Base-by-base conservation (phyloP, 129 eudicot genomes). In the Flaveria brownii region DNA sequence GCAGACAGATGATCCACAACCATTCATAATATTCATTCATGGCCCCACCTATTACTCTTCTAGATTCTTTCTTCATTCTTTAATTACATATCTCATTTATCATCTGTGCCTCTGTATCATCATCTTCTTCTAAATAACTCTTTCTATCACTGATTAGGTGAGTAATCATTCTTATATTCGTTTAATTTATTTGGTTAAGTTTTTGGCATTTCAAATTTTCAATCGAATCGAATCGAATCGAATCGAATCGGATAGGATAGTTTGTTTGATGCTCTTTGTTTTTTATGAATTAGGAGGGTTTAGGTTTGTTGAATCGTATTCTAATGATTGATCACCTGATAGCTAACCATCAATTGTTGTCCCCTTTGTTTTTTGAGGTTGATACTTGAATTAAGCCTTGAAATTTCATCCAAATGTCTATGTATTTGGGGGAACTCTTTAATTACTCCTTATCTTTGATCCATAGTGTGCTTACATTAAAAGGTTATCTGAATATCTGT, bases 81-180 rank as follows among this genome's bases (percentile, higher is more conserved):
- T 9, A 0, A 26, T 26, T 26, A 30, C 18, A 73, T 61, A 41
- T 59, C 77, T 30, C 68, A 23, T 42, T 55, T 16, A 16, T 57
- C 6, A 72, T 56, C 16, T 72, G 77, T 72, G 77, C 67, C 39
- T 54, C 65, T n/a, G 57, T 16, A 51, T 60, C 14, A 9, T 9
- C 52, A 12, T 47, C 54, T 13, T 61, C 67, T 61, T 26, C 67
- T 26, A 36, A 14, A 0, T 13, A 26, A 0, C 17, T 25, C 3
- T 15, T 26, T 25, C 6, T 61, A 23, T 56, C 55, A 75, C 72
- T 76, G 49, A 50, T 71, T 64, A 71, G 81, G 83, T 86, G 22
- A 36, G 54, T 80, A 30, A 36, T 79, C 22, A 14, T 78, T 49
- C 20, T 54, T 23, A 16, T 68, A 20, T 63, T 60, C 33, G 28